Base-by-base conservation (phyloP, 495 filamentous ascomycete genomes). In the Hyaloscypha bicolor region DNA sequence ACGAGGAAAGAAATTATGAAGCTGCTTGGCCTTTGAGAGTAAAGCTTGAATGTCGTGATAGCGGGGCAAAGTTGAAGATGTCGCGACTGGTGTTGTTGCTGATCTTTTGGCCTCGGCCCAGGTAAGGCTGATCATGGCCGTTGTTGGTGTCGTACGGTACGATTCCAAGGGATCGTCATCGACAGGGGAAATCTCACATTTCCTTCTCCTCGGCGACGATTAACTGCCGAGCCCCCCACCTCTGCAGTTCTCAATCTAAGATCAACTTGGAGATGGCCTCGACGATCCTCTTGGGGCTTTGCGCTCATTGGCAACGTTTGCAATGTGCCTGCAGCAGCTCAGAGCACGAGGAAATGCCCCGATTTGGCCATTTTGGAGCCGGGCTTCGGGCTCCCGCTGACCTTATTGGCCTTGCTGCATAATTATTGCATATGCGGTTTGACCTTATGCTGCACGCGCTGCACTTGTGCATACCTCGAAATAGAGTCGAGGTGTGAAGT, bases 381-480 rank as follows among this genome's bases (percentile, higher is more conserved):
- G 16, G 48, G 37, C 59, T 39, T 19, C 25, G 25, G 25, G 25
- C 25, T 48, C 59, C 59, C 59, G 59, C 59, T 62, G 59, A 48
- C 59, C 51, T 22, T 48, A 48, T 22, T 62, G 37, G 22, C 37
- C 21, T 31, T 29, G 12, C 22, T 56, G 59, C 59, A 62, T 62
- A 48, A 60, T 39, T 45, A 48, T 62, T 45, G 59, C 35, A 62
- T 62, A 25, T 42, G 59, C 59, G 32, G 32, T n/a, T 39, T 16
- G 59, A 62, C 59, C 35, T 25, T 62, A 21, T 42, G 39, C 32
- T 62, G 33, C 59, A 48, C 32, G 35, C 59, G 35, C 59, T 62
- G 58, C 58, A 60, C 58, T 25, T 60, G 58, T 60, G 14, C 29
- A 60, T 3, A 60, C 30, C 37, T 31, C 31, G 29, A 62, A 48